Conservation (phyloP, 768 basidiomycete genomes). For the Tylopilus felleus region DNA sequence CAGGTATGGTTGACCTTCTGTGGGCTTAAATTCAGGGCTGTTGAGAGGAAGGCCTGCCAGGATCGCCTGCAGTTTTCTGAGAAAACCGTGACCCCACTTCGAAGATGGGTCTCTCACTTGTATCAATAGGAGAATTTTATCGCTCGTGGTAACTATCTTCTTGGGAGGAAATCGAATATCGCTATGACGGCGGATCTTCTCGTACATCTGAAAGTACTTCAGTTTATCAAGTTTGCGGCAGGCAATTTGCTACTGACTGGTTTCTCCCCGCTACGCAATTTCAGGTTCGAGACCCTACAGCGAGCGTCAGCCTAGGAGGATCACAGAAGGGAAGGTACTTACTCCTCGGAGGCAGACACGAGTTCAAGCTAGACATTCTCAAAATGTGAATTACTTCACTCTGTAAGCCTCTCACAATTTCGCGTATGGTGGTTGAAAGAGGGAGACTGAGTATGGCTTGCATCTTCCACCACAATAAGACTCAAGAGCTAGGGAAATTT, state of each 20-base stretch:
- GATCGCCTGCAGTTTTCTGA: conserved; percentile 50
- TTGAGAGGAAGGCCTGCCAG: conserved; percentile 69
- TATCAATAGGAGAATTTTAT: conserved; percentile 79
- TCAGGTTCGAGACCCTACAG: conserved; percentile 60
- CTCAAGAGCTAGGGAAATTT: background rate
- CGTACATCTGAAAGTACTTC: conserved; percentile 43
- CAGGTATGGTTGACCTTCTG: conserved; percentile 67
- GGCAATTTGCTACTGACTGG: conserved; percentile 37
- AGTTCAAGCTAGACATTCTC: conserved; percentile 52
- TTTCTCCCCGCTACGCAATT: conserved; percentile 75
- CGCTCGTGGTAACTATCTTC: conserved; percentile 63
- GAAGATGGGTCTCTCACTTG: conserved; percentile 47
- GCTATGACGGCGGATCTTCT: conserved; percentile 63
- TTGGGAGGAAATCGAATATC: conserved; percentile 78
- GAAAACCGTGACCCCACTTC: background rate
- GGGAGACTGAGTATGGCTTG: conserved; percentile 57
- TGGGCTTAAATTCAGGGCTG: conserved; percentile 61
- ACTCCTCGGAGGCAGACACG: conserved; percentile 69
- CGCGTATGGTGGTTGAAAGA: conserved; percentile 51
- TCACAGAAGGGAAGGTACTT: conserved; percentile 12
- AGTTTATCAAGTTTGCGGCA: background rate
- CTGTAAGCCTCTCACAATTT: conserved; percentile 51
- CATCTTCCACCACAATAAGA: conserved; percentile 49
- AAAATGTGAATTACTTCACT: background rate
- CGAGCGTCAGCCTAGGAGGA: background rate